These are phyloP conservation scores for Boletus edulis DNA, from an alignment of 768 basidiomycete species.

Conservation along the genomic window DNA sequence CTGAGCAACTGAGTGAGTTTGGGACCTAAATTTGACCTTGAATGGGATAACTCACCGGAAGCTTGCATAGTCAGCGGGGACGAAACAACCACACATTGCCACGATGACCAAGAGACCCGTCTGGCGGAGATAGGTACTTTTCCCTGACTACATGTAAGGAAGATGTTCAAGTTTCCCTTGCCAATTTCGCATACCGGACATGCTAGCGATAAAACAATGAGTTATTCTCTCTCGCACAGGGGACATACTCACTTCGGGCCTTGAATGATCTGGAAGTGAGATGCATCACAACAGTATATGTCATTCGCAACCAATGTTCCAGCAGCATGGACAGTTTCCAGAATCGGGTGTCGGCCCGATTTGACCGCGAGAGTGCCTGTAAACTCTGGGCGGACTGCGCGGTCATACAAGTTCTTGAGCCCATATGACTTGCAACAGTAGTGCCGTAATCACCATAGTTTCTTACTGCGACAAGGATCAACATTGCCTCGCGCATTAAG, in stretches of 20 bases:
- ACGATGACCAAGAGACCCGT: constrained; percentile 79
- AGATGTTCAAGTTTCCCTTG: neutral
- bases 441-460: constrained; percentile 41
- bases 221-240: neutral
- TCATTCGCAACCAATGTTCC: constrained; percentile 85
- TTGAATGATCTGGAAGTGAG: constrained; percentile 88
- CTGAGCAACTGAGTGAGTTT: constrained; percentile 33
- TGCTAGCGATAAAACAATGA: constrained; percentile 36
- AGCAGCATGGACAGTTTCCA: constrained; percentile 68
- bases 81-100: constrained; percentile 89
- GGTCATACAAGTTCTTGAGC: neutral
- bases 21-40: neutral
- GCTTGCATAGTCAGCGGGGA: constrained; percentile 92
- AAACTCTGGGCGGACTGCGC: constrained; percentile 83
- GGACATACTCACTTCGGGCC: constrained; percentile 71
- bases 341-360: constrained; percentile 82
- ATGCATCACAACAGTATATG: constrained; percentile 80
- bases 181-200: constrained; percentile 46
- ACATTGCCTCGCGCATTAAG: neutral
- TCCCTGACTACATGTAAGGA: constrained; percentile 46
- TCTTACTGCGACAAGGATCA: constrained; percentile 34
- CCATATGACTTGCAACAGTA: neutral
- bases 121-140: constrained; percentile 92
- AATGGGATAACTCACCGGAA: constrained; percentile 51
- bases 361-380: constrained; percentile 90